phyloP scores from a whole-genome alignment of 441 rosid genomes.

The Brassica balearica region DNA sequence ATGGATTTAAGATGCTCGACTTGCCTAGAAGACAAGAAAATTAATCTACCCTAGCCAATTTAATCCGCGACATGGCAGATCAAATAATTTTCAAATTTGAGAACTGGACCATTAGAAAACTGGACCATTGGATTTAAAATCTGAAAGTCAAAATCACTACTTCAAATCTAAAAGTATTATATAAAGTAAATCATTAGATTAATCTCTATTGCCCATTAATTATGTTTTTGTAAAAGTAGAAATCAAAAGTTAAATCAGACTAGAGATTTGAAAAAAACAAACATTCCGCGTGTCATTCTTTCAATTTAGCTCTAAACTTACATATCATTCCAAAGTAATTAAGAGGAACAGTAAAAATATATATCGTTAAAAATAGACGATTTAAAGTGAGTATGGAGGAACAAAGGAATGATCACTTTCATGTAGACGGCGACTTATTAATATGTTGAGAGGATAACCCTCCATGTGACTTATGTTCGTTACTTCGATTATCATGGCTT shows the following conservation, averaged over 20 bases:
- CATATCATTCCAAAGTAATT: neutral
- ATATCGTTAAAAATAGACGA: neutral
- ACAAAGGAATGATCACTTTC: constrained; percentile 35
- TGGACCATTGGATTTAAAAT: no score
- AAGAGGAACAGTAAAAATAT: neutral
- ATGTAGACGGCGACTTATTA: constrained; percentile 33
- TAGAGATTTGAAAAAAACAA: neutral
- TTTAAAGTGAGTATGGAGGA: neutral
- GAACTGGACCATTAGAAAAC: neutral
- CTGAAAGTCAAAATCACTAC: neutral
- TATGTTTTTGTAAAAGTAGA: neutral
- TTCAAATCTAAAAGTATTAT: neutral
- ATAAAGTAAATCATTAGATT: neutral
- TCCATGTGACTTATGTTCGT: constrained; percentile 37
- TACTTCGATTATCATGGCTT: constrained; percentile 22
- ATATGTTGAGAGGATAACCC: constrained; percentile 15
- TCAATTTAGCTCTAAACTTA: neutral
- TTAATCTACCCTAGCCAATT: neutral
- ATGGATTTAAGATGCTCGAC: neutral
- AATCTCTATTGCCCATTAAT: neutral
- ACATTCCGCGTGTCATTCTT: constrained; percentile 10
- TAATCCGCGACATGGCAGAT: constrained; percentile 4
- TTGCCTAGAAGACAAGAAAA: neutral
- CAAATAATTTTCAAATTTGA: neutral
- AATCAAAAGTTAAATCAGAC: neutral